These are phyloP conservation scores for Lophiotrema nucula DNA, from an alignment of 495 filamentous ascomycete genomes.

Conservation along the genomic window DNA sequence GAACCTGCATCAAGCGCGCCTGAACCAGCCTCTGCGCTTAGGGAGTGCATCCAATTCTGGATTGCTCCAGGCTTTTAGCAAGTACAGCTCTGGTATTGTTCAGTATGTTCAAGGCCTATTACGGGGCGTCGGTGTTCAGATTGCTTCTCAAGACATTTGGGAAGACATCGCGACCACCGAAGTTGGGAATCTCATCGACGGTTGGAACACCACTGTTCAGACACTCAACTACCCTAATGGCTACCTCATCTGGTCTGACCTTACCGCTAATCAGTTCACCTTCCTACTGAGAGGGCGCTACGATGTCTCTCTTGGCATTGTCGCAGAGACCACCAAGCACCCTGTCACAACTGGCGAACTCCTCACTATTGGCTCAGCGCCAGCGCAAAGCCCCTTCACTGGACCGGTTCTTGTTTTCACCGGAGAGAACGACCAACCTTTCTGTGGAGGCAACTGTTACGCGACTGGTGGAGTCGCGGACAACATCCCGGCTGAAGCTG, in stretches of 20 bases:
- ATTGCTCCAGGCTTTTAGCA: constrained; percentile 1
- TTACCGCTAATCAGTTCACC: constrained; percentile 41
- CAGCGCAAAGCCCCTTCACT: constrained; percentile 40
- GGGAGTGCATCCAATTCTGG: constrained; percentile 25
- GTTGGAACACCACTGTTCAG: constrained; percentile 10
- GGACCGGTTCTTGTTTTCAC: constrained; percentile 52
- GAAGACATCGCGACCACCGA: constrained; percentile 32
- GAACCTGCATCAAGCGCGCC: constrained; percentile 48
- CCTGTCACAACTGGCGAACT: constrained; percentile 53
- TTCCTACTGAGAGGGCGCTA: constrained; percentile 52
- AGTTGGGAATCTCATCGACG: constrained; percentile 29
- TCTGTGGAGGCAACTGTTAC: constrained; percentile 55
- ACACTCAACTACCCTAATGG: constrained; percentile 41
- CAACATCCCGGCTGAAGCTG: constrained; percentile 45
- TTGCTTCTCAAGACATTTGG: constrained; percentile 11
- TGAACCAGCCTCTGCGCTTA: constrained; percentile 46
- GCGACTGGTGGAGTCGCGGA: constrained; percentile 37
- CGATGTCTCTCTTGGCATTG: constrained; percentile 46
- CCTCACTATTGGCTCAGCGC: constrained; percentile 42
- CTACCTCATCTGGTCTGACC: constrained; percentile 49
- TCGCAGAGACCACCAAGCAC: constrained; percentile 48
- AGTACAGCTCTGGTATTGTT: neutral
- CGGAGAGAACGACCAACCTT: constrained; percentile 50
- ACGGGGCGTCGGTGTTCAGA: constrained; percentile 1
- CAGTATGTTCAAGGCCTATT: constrained; percentile 5